Conservation (phyloP, 1,139 yeast species). For the Candida smagusa region DNA sequence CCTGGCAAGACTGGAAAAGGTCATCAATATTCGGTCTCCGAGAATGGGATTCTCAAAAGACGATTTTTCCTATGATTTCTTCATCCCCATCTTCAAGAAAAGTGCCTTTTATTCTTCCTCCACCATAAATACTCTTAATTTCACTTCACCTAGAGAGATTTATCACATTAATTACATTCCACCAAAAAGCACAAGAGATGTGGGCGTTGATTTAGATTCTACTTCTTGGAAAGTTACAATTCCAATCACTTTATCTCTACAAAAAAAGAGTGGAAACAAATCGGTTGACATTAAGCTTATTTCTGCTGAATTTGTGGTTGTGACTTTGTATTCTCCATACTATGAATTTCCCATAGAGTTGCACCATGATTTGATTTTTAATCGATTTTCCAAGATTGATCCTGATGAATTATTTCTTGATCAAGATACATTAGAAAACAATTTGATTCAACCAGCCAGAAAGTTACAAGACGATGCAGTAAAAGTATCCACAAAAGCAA, state of each 20-base stretch:
- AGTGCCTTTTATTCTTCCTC: conserved; percentile 12
- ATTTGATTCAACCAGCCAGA: conserved; percentile 23
- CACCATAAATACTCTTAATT: conserved; percentile 16
- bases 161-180: conserved; percentile 31
- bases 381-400: conserved; percentile 8
- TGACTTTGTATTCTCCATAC: conserved; percentile 16
- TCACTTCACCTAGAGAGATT: conserved; percentile 27
- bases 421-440: conserved; percentile 23
- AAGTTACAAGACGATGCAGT: conserved; percentile 1
- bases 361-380: conserved; percentile 19
- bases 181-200: conserved; percentile 24
- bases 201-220: conserved; percentile 5
- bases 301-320: conserved; percentile 17
- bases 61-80: conserved; percentile 21
- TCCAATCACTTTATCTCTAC: conserved; percentile 22
- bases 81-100: conserved; percentile 14
- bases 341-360: conserved; percentile 20
- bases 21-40: not conserved
- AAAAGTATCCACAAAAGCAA: conserved; percentile 1
- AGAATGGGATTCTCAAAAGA: not conserved
- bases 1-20: not conserved
- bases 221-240: conserved; percentile 27
- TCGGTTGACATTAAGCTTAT: conserved; percentile 16
- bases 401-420: conserved; percentile 13
- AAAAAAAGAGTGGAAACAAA: conserved; percentile 7